A percentile compares a stretch with the other conserved stretches of the same genome.
Evolutionary conservation across 805 yeast species (phyloP).

Genomic region (Dipodascopsis tothii): DNA sequence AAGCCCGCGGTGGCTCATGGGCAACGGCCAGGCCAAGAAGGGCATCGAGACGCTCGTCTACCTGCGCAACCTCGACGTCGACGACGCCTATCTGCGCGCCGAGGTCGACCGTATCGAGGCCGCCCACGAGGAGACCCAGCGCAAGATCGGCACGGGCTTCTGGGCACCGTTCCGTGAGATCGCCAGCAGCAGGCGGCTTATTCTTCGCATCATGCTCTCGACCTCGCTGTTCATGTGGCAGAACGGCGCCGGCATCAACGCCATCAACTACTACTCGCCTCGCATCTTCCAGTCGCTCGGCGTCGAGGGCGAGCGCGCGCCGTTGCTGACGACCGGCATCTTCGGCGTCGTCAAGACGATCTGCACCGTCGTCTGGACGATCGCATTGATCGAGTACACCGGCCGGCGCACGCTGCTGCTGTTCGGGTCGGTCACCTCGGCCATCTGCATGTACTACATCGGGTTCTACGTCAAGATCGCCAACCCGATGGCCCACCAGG

Average conservation of each 20-base stretch:
- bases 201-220: constrained; percentile 27
- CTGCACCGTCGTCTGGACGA: constrained; percentile 20
- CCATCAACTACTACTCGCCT: constrained; percentile 43
- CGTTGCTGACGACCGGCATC: constrained; percentile 20
- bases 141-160: constrained; percentile 6
- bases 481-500: constrained; percentile 1
- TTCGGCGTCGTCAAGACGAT: constrained; percentile 22
- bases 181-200: constrained; percentile 33
- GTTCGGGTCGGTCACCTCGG: constrained; percentile 24
- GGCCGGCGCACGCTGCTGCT: constrained; percentile 25
- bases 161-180: constrained; percentile 6
- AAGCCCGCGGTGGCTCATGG: constrained; percentile 65
- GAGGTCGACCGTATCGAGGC: constrained; percentile 34
- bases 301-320: constrained; percentile 34
- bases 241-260: constrained; percentile 39
- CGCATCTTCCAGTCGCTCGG: constrained; percentile 41
- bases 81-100: constrained; percentile 35
- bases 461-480: constrained; percentile 12
- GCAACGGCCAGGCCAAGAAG: constrained; percentile 45
- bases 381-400: constrained; percentile 24
- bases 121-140: constrained; percentile 12
- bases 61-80: constrained; percentile 36
- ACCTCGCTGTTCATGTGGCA: constrained; percentile 15
- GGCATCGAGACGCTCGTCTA: constrained; percentile 43
- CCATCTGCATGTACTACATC: constrained; percentile 21